Conservation (phyloP, 2,329 filamentous ascomycete species). For the Botryosphaeria dothidea region DNA sequence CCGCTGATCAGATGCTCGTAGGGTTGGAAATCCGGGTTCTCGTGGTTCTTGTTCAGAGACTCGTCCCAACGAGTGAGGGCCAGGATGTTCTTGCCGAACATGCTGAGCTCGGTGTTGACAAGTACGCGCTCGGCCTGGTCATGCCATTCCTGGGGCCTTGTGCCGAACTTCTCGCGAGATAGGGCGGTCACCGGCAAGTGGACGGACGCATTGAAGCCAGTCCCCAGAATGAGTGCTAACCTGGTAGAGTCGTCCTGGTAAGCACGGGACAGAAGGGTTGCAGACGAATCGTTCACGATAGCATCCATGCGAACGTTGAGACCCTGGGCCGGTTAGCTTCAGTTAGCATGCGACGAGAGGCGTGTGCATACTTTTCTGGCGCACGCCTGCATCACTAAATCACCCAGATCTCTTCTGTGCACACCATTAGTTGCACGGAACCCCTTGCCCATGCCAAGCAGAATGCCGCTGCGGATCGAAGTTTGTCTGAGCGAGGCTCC, state of each 20-base stretch:
- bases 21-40: conserved; percentile 63
- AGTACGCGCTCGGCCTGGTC: conserved; percentile 61
- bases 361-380: conserved; percentile 43
- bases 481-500: conserved; percentile 49
- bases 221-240: conserved; percentile 65
- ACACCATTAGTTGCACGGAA: conserved; percentile 62
- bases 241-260: conserved; percentile 62
- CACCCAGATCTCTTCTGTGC: conserved; percentile 60
- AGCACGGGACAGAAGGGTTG: conserved; percentile 62
- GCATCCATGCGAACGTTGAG: conserved; percentile 62
- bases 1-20: conserved; percentile 66
- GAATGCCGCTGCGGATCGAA: conserved; percentile 56
- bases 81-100: conserved; percentile 62
- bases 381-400: conserved; percentile 61
- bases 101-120: conserved; percentile 66
- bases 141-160: conserved; percentile 56
- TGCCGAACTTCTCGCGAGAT: conserved; percentile 57
- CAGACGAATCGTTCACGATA: conserved; percentile 65
- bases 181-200: conserved; percentile 59
- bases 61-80: conserved; percentile 65
- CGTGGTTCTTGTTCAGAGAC: conserved; percentile 57
- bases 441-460: conserved; percentile 66
- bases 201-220: conserved; percentile 65
- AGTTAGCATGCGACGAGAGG: conserved; percentile 2
- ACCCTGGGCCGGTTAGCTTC: conserved; percentile 33